Evolutionary conservation across 2,329 filamentous ascomycete species (phyloP).

Genomic region (Aschersonia sp.): DNA sequence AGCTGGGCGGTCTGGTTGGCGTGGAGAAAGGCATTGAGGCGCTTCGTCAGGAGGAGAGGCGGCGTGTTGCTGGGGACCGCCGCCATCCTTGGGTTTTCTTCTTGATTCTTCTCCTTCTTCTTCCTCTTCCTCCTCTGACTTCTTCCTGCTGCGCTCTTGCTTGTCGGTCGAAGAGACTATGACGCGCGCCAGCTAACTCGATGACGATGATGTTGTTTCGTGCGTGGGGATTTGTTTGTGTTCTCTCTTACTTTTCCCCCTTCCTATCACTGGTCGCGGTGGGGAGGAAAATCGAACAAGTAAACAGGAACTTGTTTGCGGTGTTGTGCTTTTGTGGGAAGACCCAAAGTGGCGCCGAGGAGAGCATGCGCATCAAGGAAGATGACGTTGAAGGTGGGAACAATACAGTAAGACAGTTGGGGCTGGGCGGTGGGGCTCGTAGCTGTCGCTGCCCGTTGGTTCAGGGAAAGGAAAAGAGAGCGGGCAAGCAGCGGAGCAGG

Average conservation of each 20-base stretch:
- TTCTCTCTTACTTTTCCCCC: neutral
- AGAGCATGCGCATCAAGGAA: neutral
- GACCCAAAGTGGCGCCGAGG: no score
- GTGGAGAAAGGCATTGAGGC: conserved; percentile 46
- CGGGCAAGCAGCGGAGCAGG: no score
- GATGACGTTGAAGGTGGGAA: neutral
- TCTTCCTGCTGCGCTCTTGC: no score
- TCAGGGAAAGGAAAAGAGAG: neutral
- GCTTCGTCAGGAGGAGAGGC: conserved; percentile 50
- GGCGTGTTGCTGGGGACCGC: conserved; percentile 22
- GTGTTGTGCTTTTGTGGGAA: neutral
- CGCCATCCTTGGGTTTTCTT: neutral
- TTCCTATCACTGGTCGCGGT: neutral
- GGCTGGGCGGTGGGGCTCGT: neutral
- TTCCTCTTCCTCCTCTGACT: no score
- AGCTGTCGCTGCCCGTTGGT: neutral
- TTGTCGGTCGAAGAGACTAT: no score
- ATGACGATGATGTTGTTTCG: no score
- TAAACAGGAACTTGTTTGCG: neutral
- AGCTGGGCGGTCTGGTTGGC: conserved; percentile 41
- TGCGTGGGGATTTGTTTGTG: neutral
- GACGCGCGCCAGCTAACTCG: no score
- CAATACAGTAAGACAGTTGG: no score
- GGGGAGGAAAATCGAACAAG: no score
- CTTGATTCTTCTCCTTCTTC: neutral